Evolutionary conservation across 2,329 filamentous ascomycete species (phyloP).

Genomic region (Tolypocladium nubicola): DNA sequence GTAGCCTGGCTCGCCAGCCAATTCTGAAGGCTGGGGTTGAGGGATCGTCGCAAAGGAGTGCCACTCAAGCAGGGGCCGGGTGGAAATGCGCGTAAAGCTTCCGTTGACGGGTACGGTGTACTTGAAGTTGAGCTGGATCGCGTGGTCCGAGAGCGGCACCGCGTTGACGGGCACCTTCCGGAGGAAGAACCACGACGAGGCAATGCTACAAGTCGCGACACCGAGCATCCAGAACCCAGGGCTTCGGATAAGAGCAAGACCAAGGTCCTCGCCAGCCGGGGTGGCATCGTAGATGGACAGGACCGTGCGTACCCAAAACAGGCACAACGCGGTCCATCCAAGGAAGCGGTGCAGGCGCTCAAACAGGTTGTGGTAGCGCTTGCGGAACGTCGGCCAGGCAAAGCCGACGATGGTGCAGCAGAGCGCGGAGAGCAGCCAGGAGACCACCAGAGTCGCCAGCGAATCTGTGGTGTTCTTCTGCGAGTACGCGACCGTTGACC

Average conservation of each 20-base stretch:
- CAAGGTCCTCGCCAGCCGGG: constrained; percentile 20
- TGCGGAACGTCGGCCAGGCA: constrained; percentile 54
- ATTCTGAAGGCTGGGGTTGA: constrained; percentile 27
- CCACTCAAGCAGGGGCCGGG: constrained; percentile 57
- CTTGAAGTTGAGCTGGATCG: constrained; percentile 58
- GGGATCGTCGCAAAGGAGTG: constrained; percentile 70
- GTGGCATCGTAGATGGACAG: constrained; percentile 38
- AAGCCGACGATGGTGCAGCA: constrained; percentile 49
- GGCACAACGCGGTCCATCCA: constrained; percentile 55
- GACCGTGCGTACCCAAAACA: constrained; percentile 56
- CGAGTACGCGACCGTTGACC: constrained; percentile 23
- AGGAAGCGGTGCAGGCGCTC: constrained; percentile 62
- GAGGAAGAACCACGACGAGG: constrained; percentile 64
- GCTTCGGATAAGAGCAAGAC: constrained; percentile 23
- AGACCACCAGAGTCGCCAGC: constrained; percentile 33
- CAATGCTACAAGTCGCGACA: constrained; percentile 51
- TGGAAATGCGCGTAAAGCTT: constrained; percentile 43
- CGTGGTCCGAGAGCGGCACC: constrained; percentile 61
- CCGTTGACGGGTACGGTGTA: constrained; percentile 46
- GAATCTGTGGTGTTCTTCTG: constrained; percentile 22
- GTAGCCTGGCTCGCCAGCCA: constrained; percentile 35
- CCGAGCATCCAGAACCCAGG: constrained; percentile 57
- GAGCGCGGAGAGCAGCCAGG: constrained; percentile 47
- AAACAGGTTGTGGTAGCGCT: constrained; percentile 55
- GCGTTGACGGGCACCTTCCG: constrained; percentile 55